Base-by-base conservation (phyloP, 176 grass and related monocot genomes). In the Zoysia japonica region DNA sequence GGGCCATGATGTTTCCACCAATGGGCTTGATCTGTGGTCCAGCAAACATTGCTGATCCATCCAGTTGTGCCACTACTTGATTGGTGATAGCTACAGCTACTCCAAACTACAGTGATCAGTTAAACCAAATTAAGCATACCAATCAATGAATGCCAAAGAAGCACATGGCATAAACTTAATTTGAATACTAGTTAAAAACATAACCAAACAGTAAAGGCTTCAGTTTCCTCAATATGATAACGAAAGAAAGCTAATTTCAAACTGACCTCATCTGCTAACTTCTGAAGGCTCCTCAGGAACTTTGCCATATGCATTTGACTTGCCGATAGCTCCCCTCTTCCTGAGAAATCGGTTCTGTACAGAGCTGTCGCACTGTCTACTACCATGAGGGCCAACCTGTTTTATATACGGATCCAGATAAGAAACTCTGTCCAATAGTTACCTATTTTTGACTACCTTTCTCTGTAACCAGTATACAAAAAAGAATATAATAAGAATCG, bases 291-390 rank as follows among this genome's bases (percentile, higher is more conserved):
- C 49, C 96, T 91, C 42, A 94, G 75, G 71, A 98, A 98, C 76
- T 95, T 98, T 11, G 96, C 92, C 80, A 93, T 87, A 79, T 98
- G 90, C 96, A 99, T 95, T 91, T 99, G 92, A 78, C 96, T 92
- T 2, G 95, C 95, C 13, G 96, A 99, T 61, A 95, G 72, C 71
- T 99, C 92, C 66, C 95, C 95, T 85, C 95, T 77, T 85, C 95
- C 95, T 47, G 92, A 98, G 87, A 98, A 98, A 89, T 98, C 90
- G 71, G 90, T 94, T 85, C 88, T 88, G 83, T 94, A 98, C 65
- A 98, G 78, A 90, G 90, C 90, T 68, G 95, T 94, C 12, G 95
- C 92, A 87, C 95, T 98, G 75, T 94, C 95, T 59, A 98, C 95
- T 78, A 94, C 80, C 96, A 99, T 99, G 12, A 99, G 83, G 85